Conservation (phyloP, 1,284 basidiomycete species). For the Mixia osmundae region DNA sequence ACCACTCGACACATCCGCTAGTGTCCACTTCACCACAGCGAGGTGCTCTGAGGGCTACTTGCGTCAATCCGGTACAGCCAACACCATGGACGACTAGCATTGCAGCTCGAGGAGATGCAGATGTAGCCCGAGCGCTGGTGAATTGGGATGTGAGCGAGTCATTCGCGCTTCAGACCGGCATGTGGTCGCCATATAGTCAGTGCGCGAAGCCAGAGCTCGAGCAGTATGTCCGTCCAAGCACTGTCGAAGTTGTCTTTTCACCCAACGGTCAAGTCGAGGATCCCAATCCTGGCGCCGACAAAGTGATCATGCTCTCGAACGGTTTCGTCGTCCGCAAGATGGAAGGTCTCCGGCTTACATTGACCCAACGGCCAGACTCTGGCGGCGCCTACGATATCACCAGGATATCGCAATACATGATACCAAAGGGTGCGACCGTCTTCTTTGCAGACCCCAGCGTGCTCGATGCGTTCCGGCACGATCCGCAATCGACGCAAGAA, state of each 20-base stretch:
- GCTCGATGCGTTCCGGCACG: constrained; percentile 5
- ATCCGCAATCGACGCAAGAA: not conserved
- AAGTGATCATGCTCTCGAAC: too few species aligned
- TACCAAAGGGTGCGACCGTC: constrained; percentile 10
- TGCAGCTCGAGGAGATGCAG: too few species aligned
- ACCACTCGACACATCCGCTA: too few species aligned
- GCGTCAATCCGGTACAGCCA: too few species aligned
- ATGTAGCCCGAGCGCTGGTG: too few species aligned
- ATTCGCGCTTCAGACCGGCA: too few species aligned
- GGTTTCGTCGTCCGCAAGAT: constrained; percentile 10
- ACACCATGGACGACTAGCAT: too few species aligned
- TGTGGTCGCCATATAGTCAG: too few species aligned
- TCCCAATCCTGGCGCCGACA: constrained; percentile 1
- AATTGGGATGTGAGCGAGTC: not conserved
- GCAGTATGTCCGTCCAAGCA: not conserved
- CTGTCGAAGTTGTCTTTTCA: too few species aligned
- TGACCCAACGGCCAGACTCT: constrained; percentile 6
- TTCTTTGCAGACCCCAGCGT: constrained; percentile 12
- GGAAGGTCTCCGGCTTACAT: constrained; percentile 12
- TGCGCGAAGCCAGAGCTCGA: too few species aligned
- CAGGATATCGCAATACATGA: constrained; percentile 9
- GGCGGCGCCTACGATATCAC: constrained; percentile 11
- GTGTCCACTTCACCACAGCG: too few species aligned
- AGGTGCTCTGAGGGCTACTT: too few species aligned
- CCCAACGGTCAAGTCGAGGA: constrained; percentile 3